Evolutionary conservation across 1,284 basidiomycete genomes (phyloP).

Genomic region (Ustilago sp.): DNA sequence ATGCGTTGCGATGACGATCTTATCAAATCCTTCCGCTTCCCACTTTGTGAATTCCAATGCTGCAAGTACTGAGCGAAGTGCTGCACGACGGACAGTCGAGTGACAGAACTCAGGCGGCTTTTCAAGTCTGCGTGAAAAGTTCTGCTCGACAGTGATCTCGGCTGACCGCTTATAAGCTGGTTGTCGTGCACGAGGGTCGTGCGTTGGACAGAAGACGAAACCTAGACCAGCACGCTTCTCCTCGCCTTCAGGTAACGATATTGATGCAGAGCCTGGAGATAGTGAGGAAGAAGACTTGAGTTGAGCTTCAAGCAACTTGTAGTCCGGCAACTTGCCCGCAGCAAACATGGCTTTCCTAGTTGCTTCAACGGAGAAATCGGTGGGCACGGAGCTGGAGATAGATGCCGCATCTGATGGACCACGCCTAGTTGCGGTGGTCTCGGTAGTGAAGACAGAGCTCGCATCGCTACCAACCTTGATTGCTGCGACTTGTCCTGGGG

Average conservation of each 20-base stretch:
- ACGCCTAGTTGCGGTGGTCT: constrained; percentile 5
- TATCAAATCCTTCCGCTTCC: constrained; percentile 68
- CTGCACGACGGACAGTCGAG: constrained; percentile 55
- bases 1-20: constrained; percentile 65
- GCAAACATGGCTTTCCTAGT: constrained; percentile 42
- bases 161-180: constrained; percentile 20
- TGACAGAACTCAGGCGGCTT: constrained; percentile 45
- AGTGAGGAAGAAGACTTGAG: constrained; percentile 14
- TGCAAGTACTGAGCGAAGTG: constrained; percentile 60
- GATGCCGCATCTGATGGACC: constrained; percentile 21
- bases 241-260: constrained; percentile 2
- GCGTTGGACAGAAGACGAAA: constrained; percentile 51
- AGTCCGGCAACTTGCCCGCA: constrained; percentile 48
- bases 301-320: constrained; percentile 42
- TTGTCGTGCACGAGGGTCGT: constrained; percentile 25
- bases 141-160: constrained; percentile 44
- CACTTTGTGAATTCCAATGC: constrained; percentile 63
- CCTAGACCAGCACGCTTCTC: constrained; percentile 54
- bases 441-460: constrained; percentile 25
- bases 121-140: constrained; percentile 64
- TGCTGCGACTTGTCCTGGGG: constrained; percentile 43
- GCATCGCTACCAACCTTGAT: constrained; percentile 36
- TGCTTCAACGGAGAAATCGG: constrained; percentile 36
- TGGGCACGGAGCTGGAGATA: constrained; percentile 38
- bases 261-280: neutral